Base-by-base conservation (phyloP, 441 rosid genomes). In the Biscutella laevigata region DNA sequence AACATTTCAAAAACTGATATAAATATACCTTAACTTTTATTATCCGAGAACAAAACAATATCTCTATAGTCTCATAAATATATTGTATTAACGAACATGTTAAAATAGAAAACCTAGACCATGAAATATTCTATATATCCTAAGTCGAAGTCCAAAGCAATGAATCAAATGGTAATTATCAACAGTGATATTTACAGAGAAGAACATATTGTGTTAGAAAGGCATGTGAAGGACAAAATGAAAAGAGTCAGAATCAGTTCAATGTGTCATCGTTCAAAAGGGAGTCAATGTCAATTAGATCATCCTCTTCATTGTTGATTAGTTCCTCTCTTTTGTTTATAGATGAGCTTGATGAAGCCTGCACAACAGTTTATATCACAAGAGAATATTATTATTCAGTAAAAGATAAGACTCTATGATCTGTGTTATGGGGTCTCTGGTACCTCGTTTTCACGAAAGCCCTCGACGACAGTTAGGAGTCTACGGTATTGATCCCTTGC, bases 401-500 rank as follows among this genome's bases (percentile, higher is more conserved):
- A n/a, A n/a, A n/a, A n/a, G n/a, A n/a, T n/a, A n/a, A n/a, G n/a
- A n/a, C n/a, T n/a, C n/a, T n/a, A n/a, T n/a, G n/a, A n/a, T n/a
- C n/a, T n/a, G n/a, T n/a, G n/a, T n/a, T n/a, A n/a, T n/a, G n/a
- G n/a, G n/a, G n/a, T n/a, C n/a, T n/a, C n/a, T 21, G 19, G 43
- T 52, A 86, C 95, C 94, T 81, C 71, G 15, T 72, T 65, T 52
- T 77, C 86, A 36, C 78, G 86, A 63, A 78, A 49, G 42, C 81
- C 83, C 33, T 80, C 84, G 29, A 74, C 84, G 25, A 84, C 84
- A 1, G 72, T 89, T 25, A 84, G 72, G 64, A 90, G 69, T 67
- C 95, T 82, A n/a, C 91, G 74, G 65, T 90, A 90, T 67, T 86
- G 97, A 56, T 82, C 94, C 46, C 88, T 74, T 44, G 80, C 97